Conservation (phyloP, 2,329 filamentous ascomycete species). For the Verticillium alfalfae region DNA sequence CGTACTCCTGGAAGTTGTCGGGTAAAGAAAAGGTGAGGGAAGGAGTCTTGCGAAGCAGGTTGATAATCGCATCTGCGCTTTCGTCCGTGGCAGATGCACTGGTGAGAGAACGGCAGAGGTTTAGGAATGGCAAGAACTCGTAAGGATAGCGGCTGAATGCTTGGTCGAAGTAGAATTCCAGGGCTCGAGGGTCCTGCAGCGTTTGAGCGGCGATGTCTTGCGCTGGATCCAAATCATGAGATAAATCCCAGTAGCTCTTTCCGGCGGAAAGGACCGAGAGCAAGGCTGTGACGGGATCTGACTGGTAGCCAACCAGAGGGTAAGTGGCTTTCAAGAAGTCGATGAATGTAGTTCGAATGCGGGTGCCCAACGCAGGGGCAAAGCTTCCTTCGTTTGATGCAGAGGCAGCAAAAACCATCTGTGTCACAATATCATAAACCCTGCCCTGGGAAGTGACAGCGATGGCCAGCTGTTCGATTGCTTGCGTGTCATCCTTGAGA, state of each 20-base stretch:
- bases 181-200: constrained; percentile 28
- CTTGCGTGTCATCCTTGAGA: constrained; percentile 44
- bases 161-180: constrained; percentile 58
- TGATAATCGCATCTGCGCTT: constrained; percentile 46
- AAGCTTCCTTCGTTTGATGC: constrained; percentile 40
- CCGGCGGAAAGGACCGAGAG: constrained; percentile 58
- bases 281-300: constrained; percentile 62
- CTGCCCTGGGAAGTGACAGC: constrained; percentile 42
- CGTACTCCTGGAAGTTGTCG: constrained; percentile 65
- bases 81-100: constrained; percentile 26
- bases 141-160: constrained; percentile 77
- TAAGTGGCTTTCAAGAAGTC: constrained; percentile 66
- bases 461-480: constrained; percentile 44
- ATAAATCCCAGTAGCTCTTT: constrained; percentile 46
- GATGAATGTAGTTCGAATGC: constrained; percentile 59
- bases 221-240: constrained; percentile 13
- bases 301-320: constrained; percentile 64
- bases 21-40: constrained; percentile 77
- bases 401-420: constrained; percentile 43
- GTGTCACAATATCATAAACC: constrained; percentile 48
- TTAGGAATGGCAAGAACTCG: constrained; percentile 74
- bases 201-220: constrained; percentile 6
- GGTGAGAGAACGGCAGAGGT: constrained; percentile 60
- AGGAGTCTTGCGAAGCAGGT: constrained; percentile 62
- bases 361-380: constrained; percentile 51